Base-by-base conservation (phyloP, 768 basidiomycete genomes). In the Collybia sordida region DNA sequence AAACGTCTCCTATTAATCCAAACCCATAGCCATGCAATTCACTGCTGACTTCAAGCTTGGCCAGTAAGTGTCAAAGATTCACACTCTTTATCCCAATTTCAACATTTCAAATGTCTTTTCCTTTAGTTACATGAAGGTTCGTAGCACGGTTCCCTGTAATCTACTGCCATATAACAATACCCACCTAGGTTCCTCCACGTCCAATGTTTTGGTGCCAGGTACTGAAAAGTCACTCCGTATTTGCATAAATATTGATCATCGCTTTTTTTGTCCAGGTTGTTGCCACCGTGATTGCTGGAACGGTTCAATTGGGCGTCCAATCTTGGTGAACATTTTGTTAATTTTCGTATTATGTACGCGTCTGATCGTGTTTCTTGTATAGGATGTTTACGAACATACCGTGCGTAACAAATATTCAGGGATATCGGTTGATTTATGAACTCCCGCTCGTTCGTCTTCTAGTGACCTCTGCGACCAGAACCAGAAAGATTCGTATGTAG, bases 31-130 rank as follows among this genome's bases (percentile, higher is more conserved):
- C 2, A 75, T 88, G 65, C 78, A 79, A 52, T 88, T 88, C 61
- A 79, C 85, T 14, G 77, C 79, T 42, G 88, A 89, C 63, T 84
- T 89, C 64, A 90, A 89, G 66, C 76, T 89, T 17, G 87, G 88
- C 39, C 85, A 88, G 67, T 86, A 74, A 72, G 85, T 84, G 77
- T 79, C 18, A 27, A 27, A 4, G 25, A 9, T 9, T 27, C 9
- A 14, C 11, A 31, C 14, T 5, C 14, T 31, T 31, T 14, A 11
- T 31, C 31, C 3, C 14, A 31, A 12, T 3, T 31, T 12, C 3
- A 11, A 31, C 31, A 12, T 31, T 31, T 31, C 9, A 3, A 31
- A 31, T 11, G 3, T 3, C 5, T 4, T 31, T 44, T 36, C 21
- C 21, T 38, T 27, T 83, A 68, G 77, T 77, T 52, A 79, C 70